A percentile compares a stretch with the other conserved stretches of the same genome.
Conservation (phyloP, 1,284 basidiomycete genomes). For the Irpex lacteus region DNA sequence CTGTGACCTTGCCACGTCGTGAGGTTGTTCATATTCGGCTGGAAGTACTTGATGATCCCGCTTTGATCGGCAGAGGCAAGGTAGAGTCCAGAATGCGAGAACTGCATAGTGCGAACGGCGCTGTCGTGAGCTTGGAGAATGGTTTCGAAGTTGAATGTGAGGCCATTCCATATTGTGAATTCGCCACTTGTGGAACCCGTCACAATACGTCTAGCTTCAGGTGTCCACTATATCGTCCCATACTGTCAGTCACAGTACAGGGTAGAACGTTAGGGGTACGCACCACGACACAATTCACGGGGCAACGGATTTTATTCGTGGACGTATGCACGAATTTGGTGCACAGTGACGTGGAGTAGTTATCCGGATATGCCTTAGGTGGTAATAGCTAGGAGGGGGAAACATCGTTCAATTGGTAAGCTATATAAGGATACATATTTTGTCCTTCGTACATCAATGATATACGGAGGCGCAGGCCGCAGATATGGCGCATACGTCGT, state of each 20-base stretch:
- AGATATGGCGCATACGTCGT: slow-evolving; percentile 73
- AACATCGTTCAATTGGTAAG: slow-evolving; percentile 20
- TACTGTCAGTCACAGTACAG: slow-evolving; percentile 1
- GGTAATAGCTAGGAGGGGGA: slow-evolving; percentile 72
- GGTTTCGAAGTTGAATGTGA: slow-evolving; percentile 99
- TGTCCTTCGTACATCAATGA: slow-evolving; percentile 68
- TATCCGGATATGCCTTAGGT: slow-evolving; percentile 85
- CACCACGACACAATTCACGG: slow-evolving; percentile 92
- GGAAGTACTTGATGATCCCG: slow-evolving; percentile 97
- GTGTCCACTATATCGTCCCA: slow-evolving; percentile 65
- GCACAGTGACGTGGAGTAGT: slow-evolving; percentile 88
- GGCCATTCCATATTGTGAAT: slow-evolving; percentile 98
- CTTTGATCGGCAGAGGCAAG: slow-evolving; percentile 92
- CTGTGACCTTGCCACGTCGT: slow-evolving; percentile 90
- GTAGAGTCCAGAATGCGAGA: slow-evolving; percentile 89
- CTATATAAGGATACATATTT: slow-evolving; percentile 18
- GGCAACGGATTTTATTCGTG: slow-evolving; percentile 97
- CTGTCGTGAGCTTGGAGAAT: slow-evolving; percentile 98
- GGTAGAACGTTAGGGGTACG: slow-evolving; percentile 28
- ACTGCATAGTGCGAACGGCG: slow-evolving; percentile 86
- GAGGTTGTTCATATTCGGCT: slow-evolving; percentile 98
- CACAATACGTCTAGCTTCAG: slow-evolving; percentile 87
- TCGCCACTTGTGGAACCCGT: slow-evolving; percentile 97
- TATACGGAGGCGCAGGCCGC: slow-evolving; percentile 79
- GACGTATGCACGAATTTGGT: slow-evolving; percentile 98